phyloP scores from a whole-genome alignment of 2,329 filamentous ascomycete species.

The Aspergillus sp. region DNA sequence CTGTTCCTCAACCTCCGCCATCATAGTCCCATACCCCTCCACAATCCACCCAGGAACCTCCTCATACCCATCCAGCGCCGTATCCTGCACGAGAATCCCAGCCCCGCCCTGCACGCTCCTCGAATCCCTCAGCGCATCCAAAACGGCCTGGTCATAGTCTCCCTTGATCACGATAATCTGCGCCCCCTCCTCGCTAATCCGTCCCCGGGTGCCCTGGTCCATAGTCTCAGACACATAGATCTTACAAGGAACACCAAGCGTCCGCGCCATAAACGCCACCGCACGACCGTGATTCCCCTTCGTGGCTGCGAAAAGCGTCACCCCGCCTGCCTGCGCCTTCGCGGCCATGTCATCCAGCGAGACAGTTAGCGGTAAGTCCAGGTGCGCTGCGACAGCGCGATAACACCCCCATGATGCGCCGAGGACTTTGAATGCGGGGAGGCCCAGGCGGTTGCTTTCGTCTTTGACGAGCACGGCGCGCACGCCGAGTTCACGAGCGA shows the following conservation, averaged over 20 bases:
- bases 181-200: constrained; percentile 65
- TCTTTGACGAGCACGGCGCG: constrained; percentile 66
- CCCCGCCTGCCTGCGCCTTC: constrained; percentile 26
- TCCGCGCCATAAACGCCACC: constrained; percentile 65
- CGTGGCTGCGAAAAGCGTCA: constrained; percentile 63
- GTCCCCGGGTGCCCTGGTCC: constrained; percentile 51
- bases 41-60: constrained; percentile 72
- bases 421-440: constrained; percentile 78
- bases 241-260: constrained; percentile 55
- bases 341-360: constrained; percentile 46
- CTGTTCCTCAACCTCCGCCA: constrained; percentile 67
- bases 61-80: constrained; percentile 65
- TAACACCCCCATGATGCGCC: constrained; percentile 74
- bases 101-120: constrained; percentile 22
- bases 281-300: constrained; percentile 79
- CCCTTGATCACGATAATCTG: constrained; percentile 56
- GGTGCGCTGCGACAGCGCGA: constrained; percentile 52
- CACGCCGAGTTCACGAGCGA: constrained; percentile 61
- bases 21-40: constrained; percentile 73
- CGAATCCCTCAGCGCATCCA: constrained; percentile 47
- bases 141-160: constrained; percentile 65
- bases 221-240: constrained; percentile 66
- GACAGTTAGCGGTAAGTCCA: constrained; percentile 46
- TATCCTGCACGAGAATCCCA: constrained; percentile 67
- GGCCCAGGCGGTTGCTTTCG: constrained; percentile 65